Base-by-base conservation (phyloP, 2,329 filamentous ascomycete genomes). In the Escovopsis sp. region DNA sequence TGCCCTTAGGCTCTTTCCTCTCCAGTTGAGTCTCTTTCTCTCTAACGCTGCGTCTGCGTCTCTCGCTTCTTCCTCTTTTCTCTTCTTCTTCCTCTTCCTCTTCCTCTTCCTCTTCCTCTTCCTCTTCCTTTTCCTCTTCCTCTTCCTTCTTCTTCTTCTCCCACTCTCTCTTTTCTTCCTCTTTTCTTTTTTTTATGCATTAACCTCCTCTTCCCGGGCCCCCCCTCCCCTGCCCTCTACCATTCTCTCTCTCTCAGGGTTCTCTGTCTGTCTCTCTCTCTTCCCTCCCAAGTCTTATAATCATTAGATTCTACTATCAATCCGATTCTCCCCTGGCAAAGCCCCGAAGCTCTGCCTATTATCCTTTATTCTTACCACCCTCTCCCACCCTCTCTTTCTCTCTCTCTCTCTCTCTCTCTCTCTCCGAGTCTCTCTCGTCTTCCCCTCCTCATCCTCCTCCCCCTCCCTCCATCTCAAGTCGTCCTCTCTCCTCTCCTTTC, bases 41-140 rank as follows among this genome's bases (percentile, higher is more conserved):
- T 6, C 25, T 6, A 27, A 35, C 34, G 15, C 34, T 35, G 13
- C 34, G 15, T 11, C 9, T 35, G 12, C 9, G 5, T 9, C 25
- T 13, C 7, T 16, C 33, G 12, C 12, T 12, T 35, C 13, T 10
- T 32, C 12, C 39, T 39, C 44, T 37, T 37, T 43, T 42, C 41
- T 42, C 42, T 43, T 46, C 51, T 47, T 47, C 41, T 41, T 44
- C 42, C 43, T 48, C 45, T 45, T 48, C 48, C 49, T 48, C 51
- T 48, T 16, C 34, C 14, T 16, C 14, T 15, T 33, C 25, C 29
- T 29, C n/a, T 16, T 34, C 15, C 31, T 24, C 27, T 16, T 20
- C 34, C 34, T 16, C 34, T 11, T 45, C 50, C 25, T 27, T 9
- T 27, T 6, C 25, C 25, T 27, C 25, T 27, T 27, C 14, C 16